These are phyloP conservation scores for Citrus australasica DNA, from an alignment of 345 rosid genomes.

Conservation along the genomic window DNA sequence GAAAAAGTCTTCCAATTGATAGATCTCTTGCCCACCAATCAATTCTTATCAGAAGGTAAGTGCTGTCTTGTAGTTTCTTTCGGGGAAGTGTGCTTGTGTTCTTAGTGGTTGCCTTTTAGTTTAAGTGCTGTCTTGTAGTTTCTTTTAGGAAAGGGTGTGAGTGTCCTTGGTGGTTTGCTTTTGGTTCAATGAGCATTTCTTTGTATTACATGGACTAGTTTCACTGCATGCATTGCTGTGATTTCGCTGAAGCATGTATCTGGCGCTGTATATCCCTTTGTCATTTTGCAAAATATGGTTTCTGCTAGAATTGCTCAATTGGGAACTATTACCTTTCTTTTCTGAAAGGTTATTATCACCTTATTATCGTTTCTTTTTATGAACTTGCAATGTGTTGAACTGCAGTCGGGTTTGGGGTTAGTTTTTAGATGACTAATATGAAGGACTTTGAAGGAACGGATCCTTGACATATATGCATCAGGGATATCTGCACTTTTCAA, in stretches of 20 bases:
- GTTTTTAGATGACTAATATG: not conserved
- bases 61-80: not conserved
- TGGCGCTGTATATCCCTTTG: not conserved
- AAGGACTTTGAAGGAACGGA: not conserved
- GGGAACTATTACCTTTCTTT: not conserved
- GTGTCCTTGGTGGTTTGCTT: not conserved
- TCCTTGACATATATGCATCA: not conserved
- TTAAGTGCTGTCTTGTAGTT: constrained; percentile 7
- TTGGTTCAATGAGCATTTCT: not conserved
- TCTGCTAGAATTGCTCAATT: not conserved
- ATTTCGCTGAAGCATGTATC: not conserved
- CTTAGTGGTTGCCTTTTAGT: not conserved
- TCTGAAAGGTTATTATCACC: not conserved
- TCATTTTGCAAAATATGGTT: not conserved
- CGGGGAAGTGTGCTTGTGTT: not conserved
- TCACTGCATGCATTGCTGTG: not conserved
- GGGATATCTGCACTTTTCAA: not conserved
- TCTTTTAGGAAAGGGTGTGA: not conserved
- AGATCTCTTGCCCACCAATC: constrained; percentile 34
- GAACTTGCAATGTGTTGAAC: not conserved
- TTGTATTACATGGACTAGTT: not conserved
- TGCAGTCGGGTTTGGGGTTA: not conserved
- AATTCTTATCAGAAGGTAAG: constrained; percentile 39
- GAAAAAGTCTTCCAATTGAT: constrained; percentile 45
- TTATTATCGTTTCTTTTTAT: not conserved